Conservation (phyloP, 1,284 basidiomycete genomes). For the Cystobasidium sp. region DNA sequence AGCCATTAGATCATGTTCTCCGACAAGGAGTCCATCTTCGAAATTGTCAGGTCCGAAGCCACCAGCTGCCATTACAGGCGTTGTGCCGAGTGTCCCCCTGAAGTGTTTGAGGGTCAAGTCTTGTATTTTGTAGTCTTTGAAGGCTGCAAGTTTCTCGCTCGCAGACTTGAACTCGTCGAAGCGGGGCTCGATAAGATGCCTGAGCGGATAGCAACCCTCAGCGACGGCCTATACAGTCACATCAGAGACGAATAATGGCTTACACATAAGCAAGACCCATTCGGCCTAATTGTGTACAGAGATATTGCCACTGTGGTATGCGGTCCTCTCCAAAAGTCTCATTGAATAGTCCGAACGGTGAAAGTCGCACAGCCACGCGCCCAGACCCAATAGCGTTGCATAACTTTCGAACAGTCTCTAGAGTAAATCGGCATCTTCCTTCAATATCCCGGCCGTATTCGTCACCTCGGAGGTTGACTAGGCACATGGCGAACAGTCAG, state of each 20-base stretch:
- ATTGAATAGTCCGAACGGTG: constrained; percentile 55
- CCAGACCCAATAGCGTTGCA: constrained; percentile 44
- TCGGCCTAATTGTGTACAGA: constrained; percentile 49
- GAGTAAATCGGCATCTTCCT: constrained; percentile 63
- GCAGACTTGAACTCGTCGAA: constrained; percentile 53
- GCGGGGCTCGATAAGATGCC: constrained; percentile 53
- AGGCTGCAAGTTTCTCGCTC: constrained; percentile 36
- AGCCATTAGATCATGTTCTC: constrained; percentile 51
- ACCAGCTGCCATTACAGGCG: constrained; percentile 52
- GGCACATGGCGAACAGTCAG: not conserved
- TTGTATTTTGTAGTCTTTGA: constrained; percentile 13
- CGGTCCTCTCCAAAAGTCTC: constrained; percentile 50
- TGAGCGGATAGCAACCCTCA: constrained; percentile 1
- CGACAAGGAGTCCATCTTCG: constrained; percentile 44
- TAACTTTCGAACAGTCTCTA: constrained; percentile 57
- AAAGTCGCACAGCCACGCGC: constrained; percentile 52
- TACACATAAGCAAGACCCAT: constrained; percentile 46
- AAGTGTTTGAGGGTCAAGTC: constrained; percentile 52
- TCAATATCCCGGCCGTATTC: constrained; percentile 65
- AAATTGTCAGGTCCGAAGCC: constrained; percentile 51
- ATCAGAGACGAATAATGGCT: not conserved
- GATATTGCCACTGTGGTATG: constrained; percentile 53
- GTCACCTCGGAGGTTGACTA: constrained; percentile 64
- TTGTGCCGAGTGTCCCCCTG: constrained; percentile 47
- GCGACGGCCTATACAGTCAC: not conserved